These are phyloP conservation scores for Vitis cinerea DNA, from an alignment of 164 flowering plant genomes.

Conservation along the genomic window DNA sequence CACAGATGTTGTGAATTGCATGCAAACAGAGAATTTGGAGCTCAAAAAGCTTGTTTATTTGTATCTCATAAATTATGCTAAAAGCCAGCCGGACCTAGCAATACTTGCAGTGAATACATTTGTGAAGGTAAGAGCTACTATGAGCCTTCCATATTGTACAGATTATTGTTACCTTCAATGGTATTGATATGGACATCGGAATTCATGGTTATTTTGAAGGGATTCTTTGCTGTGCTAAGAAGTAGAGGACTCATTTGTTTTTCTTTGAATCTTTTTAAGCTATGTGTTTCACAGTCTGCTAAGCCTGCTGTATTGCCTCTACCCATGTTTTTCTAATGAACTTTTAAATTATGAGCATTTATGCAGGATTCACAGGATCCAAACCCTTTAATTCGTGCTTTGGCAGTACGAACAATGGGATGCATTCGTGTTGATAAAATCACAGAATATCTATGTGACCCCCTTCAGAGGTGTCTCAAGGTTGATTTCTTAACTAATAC, in stretches of 20 bases:
- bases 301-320: neutral
- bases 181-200: neutral
- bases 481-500: constrained; percentile 26
- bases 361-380: constrained; percentile 99
- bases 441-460: constrained; percentile 97
- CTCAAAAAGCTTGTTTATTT: constrained; percentile 95
- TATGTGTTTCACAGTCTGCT: too few relatives aligned
- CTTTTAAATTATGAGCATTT: constrained; percentile 2
- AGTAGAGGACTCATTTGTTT: too few relatives aligned
- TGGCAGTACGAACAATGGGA: constrained; percentile 99
- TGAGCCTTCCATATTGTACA: neutral
- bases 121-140: constrained; percentile 68
- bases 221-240: too few relatives aligned
- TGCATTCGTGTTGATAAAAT: constrained; percentile 99
- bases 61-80: constrained; percentile 97
- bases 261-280: too few relatives aligned
- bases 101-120: constrained; percentile 98
- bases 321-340: neutral
- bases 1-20: constrained; percentile 98
- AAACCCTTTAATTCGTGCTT: constrained; percentile 95
- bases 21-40: constrained; percentile 99
- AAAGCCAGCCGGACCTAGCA: constrained; percentile 98
- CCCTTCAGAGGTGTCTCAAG: constrained; percentile 98
- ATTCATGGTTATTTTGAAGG: neutral
- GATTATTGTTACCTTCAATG: neutral